phyloP scores from a whole-genome alignment of 192 early-diverging fungal genomes.

The Umbelopsis isabellina region DNA sequence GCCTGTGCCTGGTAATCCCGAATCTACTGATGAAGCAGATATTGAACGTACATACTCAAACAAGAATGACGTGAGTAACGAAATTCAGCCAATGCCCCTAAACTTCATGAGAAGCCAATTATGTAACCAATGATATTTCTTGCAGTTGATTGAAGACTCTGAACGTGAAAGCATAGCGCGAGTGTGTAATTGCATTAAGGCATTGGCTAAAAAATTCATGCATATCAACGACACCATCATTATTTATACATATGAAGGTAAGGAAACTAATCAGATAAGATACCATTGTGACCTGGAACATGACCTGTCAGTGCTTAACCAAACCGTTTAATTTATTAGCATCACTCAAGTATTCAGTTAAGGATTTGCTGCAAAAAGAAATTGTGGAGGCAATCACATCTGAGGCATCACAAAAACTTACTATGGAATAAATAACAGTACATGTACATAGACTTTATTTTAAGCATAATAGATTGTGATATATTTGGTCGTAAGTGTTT shows the following conservation, averaged over 20 bases:
- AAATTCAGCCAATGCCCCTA: no score
- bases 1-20: slow-evolving; percentile 50
- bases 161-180: slow-evolving; percentile 88
- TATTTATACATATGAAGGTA: slow-evolving; percentile 87
- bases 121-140: not conserved
- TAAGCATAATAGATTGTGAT: not conserved
- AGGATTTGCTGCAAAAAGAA: slow-evolving; percentile 37
- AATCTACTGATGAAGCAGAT: slow-evolving; percentile 68
- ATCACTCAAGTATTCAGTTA: slow-evolving; percentile 37
- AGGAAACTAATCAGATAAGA: slow-evolving; percentile 14
- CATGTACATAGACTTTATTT: not conserved
- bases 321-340: slow-evolving; percentile 25
- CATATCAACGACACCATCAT: slow-evolving; percentile 90
- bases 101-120: not conserved
- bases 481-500: not conserved
- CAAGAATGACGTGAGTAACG: slow-evolving; percentile 76
- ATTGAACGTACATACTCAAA: slow-evolving; percentile 86
- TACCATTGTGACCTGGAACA: not conserved
- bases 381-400: slow-evolving; percentile 39
- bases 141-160: slow-evolving; percentile 57
- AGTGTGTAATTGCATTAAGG: slow-evolving; percentile 84
- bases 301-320: slow-evolving; percentile 17
- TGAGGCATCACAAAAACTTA: slow-evolving; percentile 30
- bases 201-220: slow-evolving; percentile 77
- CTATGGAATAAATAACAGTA: slow-evolving; percentile 18